phyloP scores from a whole-genome alignment of 164 flowering plant species.

The Umbellularia californica region DNA sequence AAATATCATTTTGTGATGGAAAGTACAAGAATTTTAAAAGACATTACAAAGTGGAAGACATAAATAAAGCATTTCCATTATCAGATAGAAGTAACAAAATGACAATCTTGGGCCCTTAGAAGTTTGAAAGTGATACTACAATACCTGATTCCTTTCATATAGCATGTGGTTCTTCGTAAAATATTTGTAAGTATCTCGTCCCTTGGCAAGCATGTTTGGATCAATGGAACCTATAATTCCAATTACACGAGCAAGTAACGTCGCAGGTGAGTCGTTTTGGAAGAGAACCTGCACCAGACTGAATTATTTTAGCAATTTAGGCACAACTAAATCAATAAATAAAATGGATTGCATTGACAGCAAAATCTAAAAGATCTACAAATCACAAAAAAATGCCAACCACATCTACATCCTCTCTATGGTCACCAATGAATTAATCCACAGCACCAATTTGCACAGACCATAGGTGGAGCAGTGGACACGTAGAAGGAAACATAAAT shows the following conservation, averaged over 20 bases:
- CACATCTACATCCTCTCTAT: not conserved
- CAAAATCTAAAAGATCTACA: not conserved
- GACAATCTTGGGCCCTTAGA: not conserved
- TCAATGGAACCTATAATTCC: constrained; percentile 93
- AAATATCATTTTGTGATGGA: not conserved
- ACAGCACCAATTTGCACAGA: too few relatives aligned
- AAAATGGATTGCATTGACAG: not conserved
- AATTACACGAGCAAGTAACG: constrained; percentile 86
- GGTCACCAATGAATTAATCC: too few relatives aligned
- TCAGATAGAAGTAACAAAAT: not conserved
- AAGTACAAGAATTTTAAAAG: not conserved
- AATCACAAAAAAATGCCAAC: not conserved
- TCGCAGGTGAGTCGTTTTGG: constrained; percentile 98
- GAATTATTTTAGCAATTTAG: not conserved
- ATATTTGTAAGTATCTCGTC: constrained; percentile 86
- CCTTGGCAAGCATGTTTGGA: constrained; percentile 91
- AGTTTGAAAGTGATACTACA: not conserved
- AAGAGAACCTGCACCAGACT: constrained; percentile 72
- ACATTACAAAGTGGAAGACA: not conserved
- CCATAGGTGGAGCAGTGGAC: too few relatives aligned
- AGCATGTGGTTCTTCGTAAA: constrained; percentile 96
- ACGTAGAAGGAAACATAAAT: too few relatives aligned
- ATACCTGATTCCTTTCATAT: constrained; percentile 93
- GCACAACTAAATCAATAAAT: not conserved
- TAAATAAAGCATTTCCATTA: not conserved